A percentile compares a stretch with the other conserved stretches of the same genome.
These are phyloP conservation scores for Leccinellum rugosiceps DNA, from an alignment of 768 basidiomycete genomes.

Conservation along the genomic window DNA sequence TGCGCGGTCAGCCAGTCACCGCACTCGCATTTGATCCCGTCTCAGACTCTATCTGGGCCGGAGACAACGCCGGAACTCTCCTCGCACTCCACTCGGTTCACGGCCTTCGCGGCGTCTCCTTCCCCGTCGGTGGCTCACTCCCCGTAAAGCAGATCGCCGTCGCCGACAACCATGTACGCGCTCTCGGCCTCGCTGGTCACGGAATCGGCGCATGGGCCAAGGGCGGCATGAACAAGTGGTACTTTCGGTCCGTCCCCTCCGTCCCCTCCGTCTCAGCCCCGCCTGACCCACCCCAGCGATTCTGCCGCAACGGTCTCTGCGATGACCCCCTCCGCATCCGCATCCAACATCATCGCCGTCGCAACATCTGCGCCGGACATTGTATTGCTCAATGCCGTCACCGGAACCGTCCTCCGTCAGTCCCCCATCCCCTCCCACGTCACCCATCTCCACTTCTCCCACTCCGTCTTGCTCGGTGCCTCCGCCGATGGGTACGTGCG, in stretches of 20 bases:
- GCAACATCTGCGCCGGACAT: conserved; percentile 61
- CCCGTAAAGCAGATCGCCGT: conserved; percentile 72
- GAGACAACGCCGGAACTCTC: conserved; percentile 68
- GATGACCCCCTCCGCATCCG: conserved; percentile 46
- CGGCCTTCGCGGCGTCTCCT: conserved; percentile 67
- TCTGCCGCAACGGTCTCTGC: conserved; percentile 34
- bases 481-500: conserved; percentile 73
- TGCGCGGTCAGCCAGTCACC: conserved; percentile 51
- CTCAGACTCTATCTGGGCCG: conserved; percentile 88
- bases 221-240: conserved; percentile 86
- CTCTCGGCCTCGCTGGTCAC: conserved; percentile 53
- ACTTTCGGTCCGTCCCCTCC: conserved; percentile 46
- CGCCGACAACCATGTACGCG: conserved; percentile 78
- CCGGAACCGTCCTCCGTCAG: conserved; percentile 62
- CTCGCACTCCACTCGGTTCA: conserved; percentile 62
- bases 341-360: conserved; percentile 56
- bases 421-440: conserved; percentile 53
- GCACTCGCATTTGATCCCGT: conserved; percentile 88
- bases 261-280: neutral
- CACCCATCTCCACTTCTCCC: conserved; percentile 64
- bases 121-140: conserved; percentile 64
- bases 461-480: conserved; percentile 63
- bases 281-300: conserved; percentile 30
- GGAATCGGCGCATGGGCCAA: conserved; percentile 81
- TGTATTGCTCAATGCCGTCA: conserved; percentile 68